Conservation (phyloP, 2,329 filamentous ascomycete species). For the Talaromyces islandicus region DNA sequence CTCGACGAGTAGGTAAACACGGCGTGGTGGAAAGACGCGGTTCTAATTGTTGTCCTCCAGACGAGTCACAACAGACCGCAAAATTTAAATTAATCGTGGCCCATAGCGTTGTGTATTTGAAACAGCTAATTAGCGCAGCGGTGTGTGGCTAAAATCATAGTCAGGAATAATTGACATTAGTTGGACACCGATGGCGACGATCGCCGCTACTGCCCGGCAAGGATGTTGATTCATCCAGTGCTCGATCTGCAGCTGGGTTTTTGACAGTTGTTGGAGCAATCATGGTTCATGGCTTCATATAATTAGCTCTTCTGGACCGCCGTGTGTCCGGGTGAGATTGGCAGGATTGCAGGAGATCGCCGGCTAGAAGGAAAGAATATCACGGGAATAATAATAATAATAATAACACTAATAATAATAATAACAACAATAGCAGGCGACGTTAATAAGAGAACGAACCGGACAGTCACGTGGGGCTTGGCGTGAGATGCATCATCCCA, state of each 20-base stretch:
- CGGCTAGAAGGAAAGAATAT: no score
- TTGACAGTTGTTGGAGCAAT: no score
- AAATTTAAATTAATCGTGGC: not conserved
- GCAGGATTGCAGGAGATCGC: not conserved
- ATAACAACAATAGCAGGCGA: no score
- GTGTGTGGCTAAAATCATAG: not conserved
- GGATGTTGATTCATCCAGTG: not conserved
- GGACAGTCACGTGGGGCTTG: not conserved
- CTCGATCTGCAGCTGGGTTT: not conserved
- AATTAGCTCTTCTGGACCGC: not conserved
- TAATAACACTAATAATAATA: no score
- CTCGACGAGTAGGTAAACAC: not conserved
- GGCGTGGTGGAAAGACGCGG: not conserved
- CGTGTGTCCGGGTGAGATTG: not conserved
- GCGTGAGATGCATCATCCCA: not conserved
- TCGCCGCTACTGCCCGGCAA: not conserved
- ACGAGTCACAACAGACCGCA: not conserved
- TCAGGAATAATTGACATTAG: not conserved
- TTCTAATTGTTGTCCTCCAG: no score
- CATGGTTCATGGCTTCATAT: no score
- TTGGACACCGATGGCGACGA: not conserved
- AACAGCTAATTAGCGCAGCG: not conserved
- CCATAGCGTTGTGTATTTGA: not conserved
- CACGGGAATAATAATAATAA: no score
- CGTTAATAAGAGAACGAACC: not conserved